Evolutionary conservation across 257 asterid genomes (phyloP), one percentile per base, ranked within the genome.

Genomic region (Lycium barbarum): DNA sequence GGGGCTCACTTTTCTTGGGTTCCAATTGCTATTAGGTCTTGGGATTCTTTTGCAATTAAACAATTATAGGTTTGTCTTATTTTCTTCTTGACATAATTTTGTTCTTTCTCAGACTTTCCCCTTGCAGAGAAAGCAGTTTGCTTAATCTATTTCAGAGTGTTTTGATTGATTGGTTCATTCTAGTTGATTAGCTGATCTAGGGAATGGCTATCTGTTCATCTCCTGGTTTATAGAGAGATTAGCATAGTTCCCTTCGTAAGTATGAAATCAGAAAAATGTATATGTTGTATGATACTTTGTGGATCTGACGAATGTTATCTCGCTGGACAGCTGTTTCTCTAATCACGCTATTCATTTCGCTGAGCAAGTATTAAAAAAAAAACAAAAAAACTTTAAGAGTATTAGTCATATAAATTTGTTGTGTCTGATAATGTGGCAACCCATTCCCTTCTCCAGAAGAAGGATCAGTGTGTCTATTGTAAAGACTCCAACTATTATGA

Each of bases 41-140:
- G 98, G 96, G 71, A 92, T 95, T 82, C 99, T 97, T 82, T 88
- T 93, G 84, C 98, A 95, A 82, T 93, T 95, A 62, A 97, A 97
- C 81, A 87, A 87, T 86, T 97, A 90, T 88, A 96, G 99, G 99
- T 96, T 82, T 67, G 88, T 88, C 33, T 62, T 45, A 18, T 36
- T 33, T 61, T 80, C 11, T 58, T 58, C 84, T 17, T 85, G 22
- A 74, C 22, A 49, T 22, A 33, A 87, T 86, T 84, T 83, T 47
- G 15, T 73, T 82, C 51, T 47, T 36, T 2, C 51, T 82, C 51
- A 65, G 43, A 5, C 43, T 26, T 71, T 35, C 43, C 18, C 17
- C 33, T 20, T 22, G 18, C 40, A 13, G 45, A 58, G 43, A 73
- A 13, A 72, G 51, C 5, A 9, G 26, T 68, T 20, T 20, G 13